A percentile compares a stretch with the other conserved stretches of the same genome.
Conservation (phyloP, 1,284 basidiomycete species). For the Heterobasidion occidentale region DNA sequence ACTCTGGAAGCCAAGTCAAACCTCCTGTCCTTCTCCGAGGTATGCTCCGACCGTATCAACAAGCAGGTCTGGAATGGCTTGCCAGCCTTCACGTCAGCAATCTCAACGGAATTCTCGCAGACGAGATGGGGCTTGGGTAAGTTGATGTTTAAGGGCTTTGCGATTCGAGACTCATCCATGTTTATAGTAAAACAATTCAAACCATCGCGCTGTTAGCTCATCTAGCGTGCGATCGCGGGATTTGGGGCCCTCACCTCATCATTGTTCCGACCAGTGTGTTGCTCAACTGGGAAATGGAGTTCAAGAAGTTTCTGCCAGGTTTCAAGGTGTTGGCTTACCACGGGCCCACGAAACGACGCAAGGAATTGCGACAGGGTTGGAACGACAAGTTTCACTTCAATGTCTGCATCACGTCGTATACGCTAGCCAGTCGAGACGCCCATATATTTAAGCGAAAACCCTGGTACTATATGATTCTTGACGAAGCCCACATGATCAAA, state of each 20-base stretch:
- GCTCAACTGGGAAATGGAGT: constrained; percentile 99
- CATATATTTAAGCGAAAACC: constrained; percentile 92
- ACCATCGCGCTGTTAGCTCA: constrained; percentile 91
- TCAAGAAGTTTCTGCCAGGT: constrained; percentile 95
- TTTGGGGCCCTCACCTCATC: constrained; percentile 96
- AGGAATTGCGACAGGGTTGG: constrained; percentile 93
- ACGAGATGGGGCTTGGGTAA: constrained; percentile 89
- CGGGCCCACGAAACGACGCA: constrained; percentile 85
- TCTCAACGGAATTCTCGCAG: constrained; percentile 89
- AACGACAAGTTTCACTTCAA: constrained; percentile 90
- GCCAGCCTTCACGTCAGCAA: constrained; percentile 83
- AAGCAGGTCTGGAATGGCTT: constrained; percentile 93
- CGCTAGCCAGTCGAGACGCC: constrained; percentile 87
- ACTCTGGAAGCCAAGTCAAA: constrained; percentile 48
- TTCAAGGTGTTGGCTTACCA: constrained; percentile 93
- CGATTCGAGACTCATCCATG: constrained; percentile 6
- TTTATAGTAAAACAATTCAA: constrained; percentile 87
- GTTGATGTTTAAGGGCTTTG: constrained; percentile 20
- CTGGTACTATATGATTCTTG: constrained; percentile 96
- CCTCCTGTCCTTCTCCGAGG: constrained; percentile 84
- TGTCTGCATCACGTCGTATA: constrained; percentile 94
- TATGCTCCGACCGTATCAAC: constrained; percentile 88
- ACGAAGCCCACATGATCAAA: constrained; percentile 99
- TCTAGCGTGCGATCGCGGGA: constrained; percentile 88
- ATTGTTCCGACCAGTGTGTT: constrained; percentile 94